Percentiles rank a stretch among this genome's conserved stretches.
Evolutionary conservation across 257 asterid species (phyloP).

Genomic region (Lithospermum erythrorhizon): DNA sequence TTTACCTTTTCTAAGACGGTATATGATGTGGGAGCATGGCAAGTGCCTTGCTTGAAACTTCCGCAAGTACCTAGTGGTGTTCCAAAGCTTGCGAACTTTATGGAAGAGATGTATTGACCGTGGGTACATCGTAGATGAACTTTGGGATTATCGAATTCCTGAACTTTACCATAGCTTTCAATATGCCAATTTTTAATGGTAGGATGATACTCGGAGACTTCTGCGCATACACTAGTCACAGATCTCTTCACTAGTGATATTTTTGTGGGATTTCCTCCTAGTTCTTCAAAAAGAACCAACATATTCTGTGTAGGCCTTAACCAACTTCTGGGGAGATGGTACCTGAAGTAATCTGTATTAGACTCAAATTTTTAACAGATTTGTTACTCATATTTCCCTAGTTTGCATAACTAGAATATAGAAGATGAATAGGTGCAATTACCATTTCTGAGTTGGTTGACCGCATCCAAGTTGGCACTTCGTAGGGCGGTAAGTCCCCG

Average conservation of each 20-base stretch:
- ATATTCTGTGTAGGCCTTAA: conserved; percentile 63
- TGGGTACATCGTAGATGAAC: conserved; percentile 58
- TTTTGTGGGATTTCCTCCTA: not conserved
- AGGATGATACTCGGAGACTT: conserved; percentile 80
- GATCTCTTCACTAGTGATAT: conserved; percentile 35
- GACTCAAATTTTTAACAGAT: not conserved
- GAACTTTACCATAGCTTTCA: conserved; percentile 55
- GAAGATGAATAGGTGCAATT: not conserved
- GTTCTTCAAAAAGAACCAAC: conserved; percentile 82
- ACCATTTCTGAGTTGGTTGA: not conserved
- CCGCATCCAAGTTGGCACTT: not conserved
- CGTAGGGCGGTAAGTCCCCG: not conserved
- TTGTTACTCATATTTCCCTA: not conserved
- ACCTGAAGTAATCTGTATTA: conserved; percentile 34
- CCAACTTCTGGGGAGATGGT: conserved; percentile 88
- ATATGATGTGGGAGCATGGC: conserved; percentile 72
- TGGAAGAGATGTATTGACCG: conserved; percentile 58
- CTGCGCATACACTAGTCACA: conserved; percentile 66
- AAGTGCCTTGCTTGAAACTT: conserved; percentile 66
- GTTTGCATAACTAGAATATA: not conserved
- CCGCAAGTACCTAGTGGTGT: conserved; percentile 90
- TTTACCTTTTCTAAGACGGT: conserved; percentile 56
- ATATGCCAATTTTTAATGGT: conserved; percentile 69
- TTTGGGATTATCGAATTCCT: conserved; percentile 57
- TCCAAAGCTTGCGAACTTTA: conserved; percentile 96